Conservation (phyloP, 78 protist genomes). For the Tieghemostelium lacteum region DNA sequence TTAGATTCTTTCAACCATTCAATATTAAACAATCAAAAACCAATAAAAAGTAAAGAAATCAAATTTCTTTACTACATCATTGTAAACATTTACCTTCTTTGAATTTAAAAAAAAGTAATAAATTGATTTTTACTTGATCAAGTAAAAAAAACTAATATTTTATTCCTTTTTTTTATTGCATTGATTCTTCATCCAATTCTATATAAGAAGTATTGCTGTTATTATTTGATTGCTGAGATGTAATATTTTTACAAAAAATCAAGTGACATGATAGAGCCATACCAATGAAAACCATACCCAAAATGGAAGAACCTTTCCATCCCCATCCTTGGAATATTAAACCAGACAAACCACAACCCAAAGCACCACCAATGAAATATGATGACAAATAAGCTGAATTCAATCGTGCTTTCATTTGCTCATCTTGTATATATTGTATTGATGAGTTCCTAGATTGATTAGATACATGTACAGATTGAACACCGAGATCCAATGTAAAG, state of each 20-base stretch:
- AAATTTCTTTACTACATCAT: too few species aligned
- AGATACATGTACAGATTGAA: constrained; percentile 43
- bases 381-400: constrained; percentile 56
- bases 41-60: too few species aligned
- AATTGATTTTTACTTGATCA: too few species aligned
- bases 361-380: constrained; percentile 56
- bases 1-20: too few species aligned
- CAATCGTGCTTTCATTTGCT: background rate
- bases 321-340: background rate
- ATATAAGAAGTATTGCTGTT: too few species aligned
- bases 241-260: background rate
- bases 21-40: too few species aligned
- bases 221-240: too few species aligned
- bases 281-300: constrained; percentile 19
- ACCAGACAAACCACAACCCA: constrained; percentile 47
- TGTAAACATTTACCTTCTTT: too few species aligned
- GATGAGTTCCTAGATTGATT: constrained; percentile 58
- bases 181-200: too few species aligned
- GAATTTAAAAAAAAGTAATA: too few species aligned
- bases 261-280: constrained; percentile 42
- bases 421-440: background rate
- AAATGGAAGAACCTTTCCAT: constrained; percentile 26
- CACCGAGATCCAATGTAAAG: constrained; percentile 57
- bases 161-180: too few species aligned
- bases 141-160: too few species aligned